A percentile compares a stretch with the other conserved stretches of the same genome.
phyloP scores from a whole-genome alignment of 768 basidiomycete genomes.

The Podaxis sp. region DNA sequence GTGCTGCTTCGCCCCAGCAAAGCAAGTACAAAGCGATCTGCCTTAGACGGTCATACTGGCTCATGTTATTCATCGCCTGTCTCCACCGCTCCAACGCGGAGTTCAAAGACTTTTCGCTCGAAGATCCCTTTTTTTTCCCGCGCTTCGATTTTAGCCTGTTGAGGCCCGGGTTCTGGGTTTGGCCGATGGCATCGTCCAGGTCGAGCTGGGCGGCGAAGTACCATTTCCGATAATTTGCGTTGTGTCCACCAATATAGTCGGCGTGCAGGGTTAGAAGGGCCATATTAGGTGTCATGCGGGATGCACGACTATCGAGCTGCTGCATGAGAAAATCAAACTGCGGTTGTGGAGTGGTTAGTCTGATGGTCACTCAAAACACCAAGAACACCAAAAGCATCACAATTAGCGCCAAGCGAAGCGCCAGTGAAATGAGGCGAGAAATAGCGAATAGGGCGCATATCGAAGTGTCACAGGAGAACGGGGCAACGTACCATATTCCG shows the following conservation, averaged over 20 bases:
- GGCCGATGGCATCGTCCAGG: constrained; percentile 95
- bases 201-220: constrained; percentile 99
- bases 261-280: constrained; percentile 95
- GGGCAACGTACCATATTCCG: constrained; percentile 76
- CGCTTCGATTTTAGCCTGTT: constrained; percentile 77
- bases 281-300: constrained; percentile 95
- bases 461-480: not conserved
- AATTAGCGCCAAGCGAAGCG: not conserved
- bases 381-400: constrained; percentile 8
- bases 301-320: constrained; percentile 92
- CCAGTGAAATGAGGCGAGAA: not conserved
- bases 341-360: constrained; percentile 19
- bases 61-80: constrained; percentile 98
- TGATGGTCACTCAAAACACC: constrained; percentile 12
- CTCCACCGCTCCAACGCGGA: constrained; percentile 92
- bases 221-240: constrained; percentile 99
- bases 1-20: constrained; percentile 98
- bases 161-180: constrained; percentile 88
- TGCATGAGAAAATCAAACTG: constrained; percentile 99
- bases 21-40: constrained; percentile 95
- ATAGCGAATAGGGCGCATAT: not conserved
- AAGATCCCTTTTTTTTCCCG: constrained; percentile 43
- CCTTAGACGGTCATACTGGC: constrained; percentile 93
- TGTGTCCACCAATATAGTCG: constrained; percentile 97
- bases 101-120: constrained; percentile 66